These are phyloP conservation scores for Cyberlindnera samutprakarnensis DNA, from an alignment of 805 yeast species.

Conservation along the genomic window DNA sequence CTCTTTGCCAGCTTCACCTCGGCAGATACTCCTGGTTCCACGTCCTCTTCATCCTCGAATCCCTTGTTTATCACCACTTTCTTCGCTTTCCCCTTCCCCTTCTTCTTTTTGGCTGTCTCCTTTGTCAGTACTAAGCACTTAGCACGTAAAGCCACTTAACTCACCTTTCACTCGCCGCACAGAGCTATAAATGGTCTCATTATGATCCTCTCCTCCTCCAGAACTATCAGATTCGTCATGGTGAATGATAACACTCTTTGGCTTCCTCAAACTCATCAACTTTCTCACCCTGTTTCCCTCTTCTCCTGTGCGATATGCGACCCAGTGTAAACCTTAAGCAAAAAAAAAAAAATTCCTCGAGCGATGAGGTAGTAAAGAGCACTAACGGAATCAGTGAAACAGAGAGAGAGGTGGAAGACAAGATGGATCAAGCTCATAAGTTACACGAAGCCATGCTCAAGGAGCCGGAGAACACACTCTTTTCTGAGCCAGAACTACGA, in stretches of 20 bases:
- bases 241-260: slow-evolving; percentile 13
- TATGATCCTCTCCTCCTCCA: slow-evolving; percentile 1
- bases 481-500: slow-evolving; percentile 63
- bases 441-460: slow-evolving; percentile 62
- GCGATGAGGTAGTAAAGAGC: neutral
- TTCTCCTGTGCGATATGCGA: too few species aligned
- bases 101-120: slow-evolving; percentile 1
- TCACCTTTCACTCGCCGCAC: neutral
- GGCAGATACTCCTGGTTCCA: neutral
- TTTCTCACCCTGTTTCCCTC: too few species aligned
- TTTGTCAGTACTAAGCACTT: neutral
- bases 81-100: slow-evolving; percentile 13
- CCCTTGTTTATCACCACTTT: neutral
- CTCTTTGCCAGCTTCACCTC: neutral
- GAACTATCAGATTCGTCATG: slow-evolving; percentile 6
- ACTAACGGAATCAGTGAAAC: too few species aligned
- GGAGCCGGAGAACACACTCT: slow-evolving; percentile 40
- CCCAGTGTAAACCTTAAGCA: too few species aligned
- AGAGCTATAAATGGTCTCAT: neutral
- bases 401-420: too few species aligned
- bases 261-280: slow-evolving; percentile 14
- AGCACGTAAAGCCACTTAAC: neutral
- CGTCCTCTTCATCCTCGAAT: neutral
- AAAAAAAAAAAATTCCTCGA: neutral
- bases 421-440: slow-evolving; percentile 17